A percentile compares a stretch with the other conserved stretches of the same genome.
Evolutionary conservation across 2,329 filamentous ascomycete genomes (phyloP).

Genomic region (Trichoderma atroviride): DNA sequence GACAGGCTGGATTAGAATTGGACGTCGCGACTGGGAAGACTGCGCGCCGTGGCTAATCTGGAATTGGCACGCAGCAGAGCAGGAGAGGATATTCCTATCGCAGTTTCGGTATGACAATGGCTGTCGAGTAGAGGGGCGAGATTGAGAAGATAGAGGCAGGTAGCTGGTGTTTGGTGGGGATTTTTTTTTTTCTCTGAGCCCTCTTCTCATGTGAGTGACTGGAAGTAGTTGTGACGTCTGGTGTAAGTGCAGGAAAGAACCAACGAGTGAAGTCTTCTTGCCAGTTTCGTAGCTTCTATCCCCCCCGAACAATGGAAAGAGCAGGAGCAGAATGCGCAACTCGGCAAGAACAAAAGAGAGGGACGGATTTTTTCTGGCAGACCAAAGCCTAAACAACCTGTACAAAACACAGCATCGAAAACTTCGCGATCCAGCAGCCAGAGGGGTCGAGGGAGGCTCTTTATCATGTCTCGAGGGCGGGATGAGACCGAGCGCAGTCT

Average conservation of each 20-base stretch:
- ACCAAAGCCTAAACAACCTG: background rate
- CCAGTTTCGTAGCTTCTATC: background rate
- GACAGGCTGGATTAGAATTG: background rate
- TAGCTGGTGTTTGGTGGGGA: background rate
- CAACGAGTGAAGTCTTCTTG: background rate
- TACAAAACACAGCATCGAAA: background rate
- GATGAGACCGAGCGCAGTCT: conserved; percentile 20
- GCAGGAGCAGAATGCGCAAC: background rate
- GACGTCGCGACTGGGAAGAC: background rate
- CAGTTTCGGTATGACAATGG: background rate
- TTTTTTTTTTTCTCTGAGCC: background rate
- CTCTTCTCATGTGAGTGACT: background rate
- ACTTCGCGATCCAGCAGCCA: background rate
- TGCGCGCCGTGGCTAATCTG: background rate
- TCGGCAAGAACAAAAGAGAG: background rate
- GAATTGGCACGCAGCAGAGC: background rate
- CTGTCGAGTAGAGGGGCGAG: background rate
- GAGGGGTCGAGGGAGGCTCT: conserved; percentile 25
- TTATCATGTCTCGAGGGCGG: conserved; percentile 20
- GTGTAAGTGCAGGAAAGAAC: conserved; percentile 26
- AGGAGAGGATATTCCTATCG: background rate
- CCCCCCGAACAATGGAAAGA: background rate
- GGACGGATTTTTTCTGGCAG: background rate
- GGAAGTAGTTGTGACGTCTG: background rate
- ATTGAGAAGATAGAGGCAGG: background rate